Evolutionary conservation across 2,329 filamentous ascomycete species (phyloP).

Genomic region (Pseudocercospora fijiensis): DNA sequence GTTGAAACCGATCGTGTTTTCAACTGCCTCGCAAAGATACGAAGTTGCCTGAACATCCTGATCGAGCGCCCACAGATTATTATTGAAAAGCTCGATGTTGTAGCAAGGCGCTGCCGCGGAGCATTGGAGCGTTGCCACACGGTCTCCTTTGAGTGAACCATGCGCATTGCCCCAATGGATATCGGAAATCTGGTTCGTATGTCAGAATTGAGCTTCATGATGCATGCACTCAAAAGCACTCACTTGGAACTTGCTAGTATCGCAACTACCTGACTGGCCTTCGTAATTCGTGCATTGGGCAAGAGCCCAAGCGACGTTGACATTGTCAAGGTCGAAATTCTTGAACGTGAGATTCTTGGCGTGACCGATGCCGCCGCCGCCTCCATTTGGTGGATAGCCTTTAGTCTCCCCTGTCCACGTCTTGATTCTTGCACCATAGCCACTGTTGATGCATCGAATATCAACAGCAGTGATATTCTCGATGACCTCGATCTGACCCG

Average conservation of each 20-base stretch:
- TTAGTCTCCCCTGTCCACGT: constrained; percentile 56
- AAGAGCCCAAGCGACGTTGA: constrained; percentile 30
- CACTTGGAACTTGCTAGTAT: constrained; percentile 39
- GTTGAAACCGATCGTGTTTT: constrained; percentile 25
- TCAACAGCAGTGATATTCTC: constrained; percentile 52
- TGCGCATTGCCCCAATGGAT: constrained; percentile 35
- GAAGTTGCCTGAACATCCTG: constrained; percentile 20
- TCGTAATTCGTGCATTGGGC: constrained; percentile 35
- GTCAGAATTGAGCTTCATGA: neutral
- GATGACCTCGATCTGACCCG: constrained; percentile 50
- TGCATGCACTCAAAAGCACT: neutral
- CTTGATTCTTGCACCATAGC: constrained; percentile 45
- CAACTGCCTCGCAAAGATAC: constrained; percentile 34
- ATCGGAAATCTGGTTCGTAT: constrained; percentile 36
- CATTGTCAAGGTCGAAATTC: constrained; percentile 34
- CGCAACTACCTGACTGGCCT: constrained; percentile 27
- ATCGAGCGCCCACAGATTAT: constrained; percentile 22
- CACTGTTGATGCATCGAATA: constrained; percentile 34
- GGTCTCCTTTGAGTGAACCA: constrained; percentile 33
- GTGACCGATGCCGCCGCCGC: constrained; percentile 55
- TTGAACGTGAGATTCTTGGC: constrained; percentile 41
- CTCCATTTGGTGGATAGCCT: constrained; percentile 57
- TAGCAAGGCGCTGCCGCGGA: constrained; percentile 32
- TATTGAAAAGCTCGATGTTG: constrained; percentile 29
- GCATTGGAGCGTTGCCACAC: constrained; percentile 33